Percentiles rank a stretch among this genome's conserved stretches.
phyloP scores from a whole-genome alignment of 2,329 filamentous ascomycete genomes.

The Thelonectria rubi region DNA sequence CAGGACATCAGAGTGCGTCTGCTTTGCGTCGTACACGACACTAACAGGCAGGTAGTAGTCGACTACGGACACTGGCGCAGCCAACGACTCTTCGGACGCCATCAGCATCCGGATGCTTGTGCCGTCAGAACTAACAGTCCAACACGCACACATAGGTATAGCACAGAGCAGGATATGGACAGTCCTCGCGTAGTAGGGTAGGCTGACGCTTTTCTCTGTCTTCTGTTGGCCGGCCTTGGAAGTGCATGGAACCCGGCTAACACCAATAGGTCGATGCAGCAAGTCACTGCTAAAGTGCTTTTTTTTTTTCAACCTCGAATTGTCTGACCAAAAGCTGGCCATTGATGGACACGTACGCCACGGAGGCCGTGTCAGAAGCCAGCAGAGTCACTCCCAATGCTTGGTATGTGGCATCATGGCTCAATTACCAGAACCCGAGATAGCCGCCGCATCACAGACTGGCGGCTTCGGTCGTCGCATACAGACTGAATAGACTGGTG shows the following conservation, averaged over 20 bases:
- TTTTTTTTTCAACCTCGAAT: slow-evolving; percentile 13
- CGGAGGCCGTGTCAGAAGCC: background rate
- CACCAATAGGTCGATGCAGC: too few relatives aligned
- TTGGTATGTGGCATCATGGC: background rate
- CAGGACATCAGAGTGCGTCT: background rate
- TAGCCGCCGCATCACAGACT: slow-evolving; percentile 2
- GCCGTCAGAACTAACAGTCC: background rate
- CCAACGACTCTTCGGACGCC: background rate
- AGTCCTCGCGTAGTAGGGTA: slow-evolving; percentile 4
- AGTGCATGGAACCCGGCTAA: background rate
- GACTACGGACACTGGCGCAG: background rate
- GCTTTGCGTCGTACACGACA: background rate
- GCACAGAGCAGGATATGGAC: background rate
- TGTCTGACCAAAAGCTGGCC: background rate
- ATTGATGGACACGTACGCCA: slow-evolving; percentile 4
- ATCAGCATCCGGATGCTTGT: background rate
- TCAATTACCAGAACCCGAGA: slow-evolving; percentile 8
- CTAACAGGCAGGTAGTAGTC: too few relatives aligned
- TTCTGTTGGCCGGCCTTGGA: background rate
- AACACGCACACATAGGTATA: background rate
- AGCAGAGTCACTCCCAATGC: slow-evolving; percentile 1
- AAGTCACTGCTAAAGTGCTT: background rate
- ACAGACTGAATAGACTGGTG: background rate
- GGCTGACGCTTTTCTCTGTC: slow-evolving; percentile 19
- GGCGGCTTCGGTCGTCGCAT: background rate